Percentiles rank a stretch among this genome's conserved stretches.
Evolutionary conservation across 2,329 filamentous ascomycete species (phyloP).

Genomic region (Fusarium torulosum): DNA sequence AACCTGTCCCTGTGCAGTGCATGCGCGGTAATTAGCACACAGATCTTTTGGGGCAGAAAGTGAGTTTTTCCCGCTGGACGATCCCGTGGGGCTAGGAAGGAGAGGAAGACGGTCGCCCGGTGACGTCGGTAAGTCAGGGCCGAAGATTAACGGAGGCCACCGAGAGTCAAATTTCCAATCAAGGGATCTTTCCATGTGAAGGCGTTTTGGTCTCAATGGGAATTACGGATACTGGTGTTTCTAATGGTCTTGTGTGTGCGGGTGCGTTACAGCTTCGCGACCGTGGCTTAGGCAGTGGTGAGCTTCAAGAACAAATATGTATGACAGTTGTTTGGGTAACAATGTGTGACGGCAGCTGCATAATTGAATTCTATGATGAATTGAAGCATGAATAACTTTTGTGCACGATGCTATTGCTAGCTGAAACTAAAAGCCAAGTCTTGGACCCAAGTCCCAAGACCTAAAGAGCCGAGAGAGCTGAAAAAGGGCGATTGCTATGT

Average conservation of each 20-base stretch:
- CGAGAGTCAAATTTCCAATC: conserved; percentile 2
- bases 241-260: not conserved
- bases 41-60: conserved; percentile 22
- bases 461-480: conserved; percentile 16
- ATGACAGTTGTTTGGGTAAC: conserved; percentile 18
- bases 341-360: conserved; percentile 4
- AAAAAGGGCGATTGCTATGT: conserved; percentile 2
- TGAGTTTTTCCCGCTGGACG: conserved; percentile 29
- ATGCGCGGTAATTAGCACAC: conserved; percentile 8
- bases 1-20: not conserved
- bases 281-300: conserved; percentile 14
- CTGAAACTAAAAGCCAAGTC: conserved; percentile 9
- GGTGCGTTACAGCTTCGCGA: conserved; percentile 6
- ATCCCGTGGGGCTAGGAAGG: conserved; percentile 29
- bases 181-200: not conserved
- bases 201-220: not conserved
- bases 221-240: conserved; percentile 4
- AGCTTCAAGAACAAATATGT: conserved; percentile 1
- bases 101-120: conserved; percentile 4
- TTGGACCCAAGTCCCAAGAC: conserved; percentile 4
- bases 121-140: conserved; percentile 36
- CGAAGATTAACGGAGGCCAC: conserved; percentile 27
- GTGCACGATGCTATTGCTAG: conserved; percentile 17
- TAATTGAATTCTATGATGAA: not conserved
- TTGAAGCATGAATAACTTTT: conserved; percentile 3